Evolutionary conservation across 768 basidiomycete species (phyloP).

Genomic region (Boletus sensibilis): DNA sequence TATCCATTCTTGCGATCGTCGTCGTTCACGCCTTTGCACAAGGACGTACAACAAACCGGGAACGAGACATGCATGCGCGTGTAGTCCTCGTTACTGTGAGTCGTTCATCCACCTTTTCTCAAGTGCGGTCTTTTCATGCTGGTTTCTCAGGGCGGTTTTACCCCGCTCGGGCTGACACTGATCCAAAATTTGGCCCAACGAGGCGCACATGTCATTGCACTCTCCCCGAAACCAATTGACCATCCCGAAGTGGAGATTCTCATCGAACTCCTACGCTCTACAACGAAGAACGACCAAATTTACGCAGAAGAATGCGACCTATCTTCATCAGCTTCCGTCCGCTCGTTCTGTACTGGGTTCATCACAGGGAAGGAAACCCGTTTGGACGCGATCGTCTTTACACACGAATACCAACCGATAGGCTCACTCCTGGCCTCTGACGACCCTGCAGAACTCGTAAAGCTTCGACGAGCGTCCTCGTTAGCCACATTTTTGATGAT

Average conservation of each 20-base stretch:
- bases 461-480: conserved; percentile 47
- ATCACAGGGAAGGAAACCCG: conserved; percentile 61
- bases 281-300: conserved; percentile 72
- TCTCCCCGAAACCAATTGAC: conserved; percentile 58
- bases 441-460: conserved; percentile 33
- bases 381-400: conserved; percentile 76
- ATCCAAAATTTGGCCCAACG: conserved; percentile 65
- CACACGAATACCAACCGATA: conserved; percentile 72
- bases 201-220: conserved; percentile 78
- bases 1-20: conserved; percentile 44
- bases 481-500: conserved; percentile 76
- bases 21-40: conserved; percentile 61
- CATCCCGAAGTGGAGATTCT: conserved; percentile 52
- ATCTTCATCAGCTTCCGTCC: conserved; percentile 60
- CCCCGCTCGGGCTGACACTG: conserved; percentile 67
- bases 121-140: conserved; percentile 1
- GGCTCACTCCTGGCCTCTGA: conserved; percentile 43
- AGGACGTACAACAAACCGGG: conserved; percentile 67
- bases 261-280: conserved; percentile 62
- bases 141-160: conserved; percentile 63
- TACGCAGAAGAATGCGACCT: conserved; percentile 81
- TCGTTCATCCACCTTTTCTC: neutral
- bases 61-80: conserved; percentile 73
- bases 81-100: conserved; percentile 69
- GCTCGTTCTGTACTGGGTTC: conserved; percentile 68